Evolutionary conservation across 768 basidiomycete species (phyloP), one percentile per base, ranked within the genome.

Genomic region (Mycena chlorophos): DNA sequence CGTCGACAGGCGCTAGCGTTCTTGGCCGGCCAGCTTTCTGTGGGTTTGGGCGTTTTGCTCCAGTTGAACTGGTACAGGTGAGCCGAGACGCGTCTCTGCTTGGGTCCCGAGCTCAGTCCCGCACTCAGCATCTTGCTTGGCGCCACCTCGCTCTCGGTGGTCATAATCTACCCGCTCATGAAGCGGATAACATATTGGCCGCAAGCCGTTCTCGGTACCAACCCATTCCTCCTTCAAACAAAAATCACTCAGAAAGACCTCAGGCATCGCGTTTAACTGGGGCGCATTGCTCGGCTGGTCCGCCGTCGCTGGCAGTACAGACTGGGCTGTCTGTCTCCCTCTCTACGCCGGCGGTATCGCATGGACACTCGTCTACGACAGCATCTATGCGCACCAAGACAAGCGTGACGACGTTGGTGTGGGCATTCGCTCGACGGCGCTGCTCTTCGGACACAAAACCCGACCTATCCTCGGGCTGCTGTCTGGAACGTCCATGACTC

Each of bases 301-400:
- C 3, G 95, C 97, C 2, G 86, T 98, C 3, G 83, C 88, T 1
- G 93, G 91, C 1, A 64, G 78, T 2, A 85, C 88, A 2, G 77
- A 96, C 66, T 96, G 93, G 94, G 68, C 68, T 12, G 82, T 95
- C 38, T 91, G 89, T 39, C 71, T 90, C 8, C 93, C 97, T 2
- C 79, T 99, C 13, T 98, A 98, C 66, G 86, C 88, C 1, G 93
- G 95, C 6, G 91, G 92, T 22, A 73, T 94, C 25, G 85, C 85
- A 64, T 98, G 95, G 94, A 95, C 95, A 47, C 80, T 99, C 40
- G 91, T 97, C 1, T 99, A 98, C 67, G 97, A 99, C 64, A 96
- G 88, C 47, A 94, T 98, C 62, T 98, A 98, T 65, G 97, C 97
- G 2, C 97, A 99, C 70, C 96, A 98, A 76, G 97, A 99, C 73